Conservation (phyloP, 208 protist species). For the Spongospora subterranea region DNA sequence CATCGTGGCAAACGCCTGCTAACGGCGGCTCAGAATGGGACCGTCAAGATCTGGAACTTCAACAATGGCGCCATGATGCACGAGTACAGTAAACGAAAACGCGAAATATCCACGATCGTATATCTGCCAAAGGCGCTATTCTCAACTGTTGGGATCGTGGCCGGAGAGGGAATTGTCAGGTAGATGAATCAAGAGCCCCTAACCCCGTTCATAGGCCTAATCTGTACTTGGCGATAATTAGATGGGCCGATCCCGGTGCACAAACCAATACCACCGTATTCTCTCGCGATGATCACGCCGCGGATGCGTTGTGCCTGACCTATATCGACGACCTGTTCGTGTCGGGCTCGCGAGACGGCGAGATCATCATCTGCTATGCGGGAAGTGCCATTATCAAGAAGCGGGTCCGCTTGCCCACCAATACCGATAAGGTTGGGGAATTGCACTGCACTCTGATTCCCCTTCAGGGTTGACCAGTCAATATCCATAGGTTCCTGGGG, state of each 20-base stretch:
- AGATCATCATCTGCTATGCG: constrained; percentile 32
- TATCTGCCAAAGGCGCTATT: constrained; percentile 35
- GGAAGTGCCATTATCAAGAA: constrained; percentile 34
- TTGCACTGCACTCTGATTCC: neutral
- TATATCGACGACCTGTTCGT: constrained; percentile 21
- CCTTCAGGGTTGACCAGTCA: neutral
- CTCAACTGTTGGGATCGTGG: neutral
- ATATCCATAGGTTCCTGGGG: neutral
- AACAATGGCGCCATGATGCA: constrained; percentile 46
- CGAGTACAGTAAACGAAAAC: constrained; percentile 20
- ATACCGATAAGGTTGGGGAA: neutral
- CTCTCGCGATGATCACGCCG: neutral
- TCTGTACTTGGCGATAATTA: too few relatives aligned
- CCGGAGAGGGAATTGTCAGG: neutral
- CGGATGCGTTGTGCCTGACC: neutral
- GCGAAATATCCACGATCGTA: constrained; percentile 4
- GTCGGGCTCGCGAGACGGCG: constrained; percentile 14
- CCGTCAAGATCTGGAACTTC: constrained; percentile 55
- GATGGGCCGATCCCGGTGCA: constrained; percentile 31
- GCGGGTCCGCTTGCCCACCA: neutral
- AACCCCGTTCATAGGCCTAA: neutral
- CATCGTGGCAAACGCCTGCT: constrained; percentile 53
- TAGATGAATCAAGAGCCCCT: neutral
- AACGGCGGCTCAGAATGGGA: constrained; percentile 51
- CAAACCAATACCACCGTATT: neutral